Percentiles rank a stretch among this genome's conserved stretches.
phyloP scores from a whole-genome alignment of 108 stramenopile genomes.

The Cyclotella sp. region DNA sequence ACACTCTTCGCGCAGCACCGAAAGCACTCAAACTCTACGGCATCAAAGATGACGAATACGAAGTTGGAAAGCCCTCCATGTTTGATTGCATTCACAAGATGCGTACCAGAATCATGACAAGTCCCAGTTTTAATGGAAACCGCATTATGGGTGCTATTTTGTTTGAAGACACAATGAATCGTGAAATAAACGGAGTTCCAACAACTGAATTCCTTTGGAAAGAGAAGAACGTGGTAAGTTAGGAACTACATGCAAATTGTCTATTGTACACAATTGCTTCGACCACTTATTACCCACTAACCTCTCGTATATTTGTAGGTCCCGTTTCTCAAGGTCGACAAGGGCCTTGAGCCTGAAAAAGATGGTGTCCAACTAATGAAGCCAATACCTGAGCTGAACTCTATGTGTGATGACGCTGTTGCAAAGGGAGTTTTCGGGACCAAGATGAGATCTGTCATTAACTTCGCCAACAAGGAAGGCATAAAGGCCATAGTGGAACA shows the following conservation, averaged over 20 bases:
- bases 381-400: constrained; percentile 67
- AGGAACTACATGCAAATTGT: background rate
- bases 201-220: constrained; percentile 78
- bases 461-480: constrained; percentile 65
- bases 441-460: constrained; percentile 82
- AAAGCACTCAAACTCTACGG: constrained; percentile 74
- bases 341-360: constrained; percentile 64
- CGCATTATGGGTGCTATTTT: constrained; percentile 66
- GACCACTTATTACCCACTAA: background rate
- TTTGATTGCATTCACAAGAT: constrained; percentile 79
- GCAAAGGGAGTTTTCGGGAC: constrained; percentile 76
- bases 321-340: constrained; percentile 85
- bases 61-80: constrained; percentile 65
- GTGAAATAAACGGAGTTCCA: constrained; percentile 63
- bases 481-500: constrained; percentile 80
- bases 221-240: constrained; percentile 57
- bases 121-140: constrained; percentile 71
- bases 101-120: constrained; percentile 76
- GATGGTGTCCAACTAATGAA: constrained; percentile 88
- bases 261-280: too few relatives aligned
- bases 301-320: background rate
- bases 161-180: constrained; percentile 88
- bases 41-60: constrained; percentile 62
- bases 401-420: constrained; percentile 57
- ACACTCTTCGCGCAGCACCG: constrained; percentile 42